A percentile compares a stretch with the other conserved stretches of the same genome.
Conservation (phyloP, 2,329 filamentous ascomycete genomes). For the Escovopsis weberi region DNA sequence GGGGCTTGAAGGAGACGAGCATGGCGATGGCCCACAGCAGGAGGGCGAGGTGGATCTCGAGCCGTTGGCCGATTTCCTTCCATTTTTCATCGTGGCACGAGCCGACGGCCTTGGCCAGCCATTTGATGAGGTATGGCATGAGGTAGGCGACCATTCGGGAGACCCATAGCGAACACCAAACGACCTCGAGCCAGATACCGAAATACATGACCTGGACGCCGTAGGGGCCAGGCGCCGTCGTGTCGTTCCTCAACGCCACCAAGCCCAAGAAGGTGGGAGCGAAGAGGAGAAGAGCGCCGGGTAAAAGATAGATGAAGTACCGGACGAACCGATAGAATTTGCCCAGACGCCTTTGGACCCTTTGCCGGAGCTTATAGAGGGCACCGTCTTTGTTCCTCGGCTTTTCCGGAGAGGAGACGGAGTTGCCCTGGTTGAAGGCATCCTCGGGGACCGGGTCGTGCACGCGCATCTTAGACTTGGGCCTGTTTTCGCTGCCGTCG, state of each 20-base stretch:
- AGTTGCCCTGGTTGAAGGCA: slow-evolving; percentile 26
- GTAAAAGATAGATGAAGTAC: slow-evolving; percentile 34
- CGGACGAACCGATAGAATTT: slow-evolving; percentile 36
- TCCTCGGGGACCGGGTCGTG: slow-evolving; percentile 27
- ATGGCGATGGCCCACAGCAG: slow-evolving; percentile 90
- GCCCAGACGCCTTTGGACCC: slow-evolving; percentile 16
- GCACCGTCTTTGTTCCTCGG: slow-evolving; percentile 19
- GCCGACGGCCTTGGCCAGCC: slow-evolving; percentile 53
- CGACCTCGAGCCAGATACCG: slow-evolving; percentile 83
- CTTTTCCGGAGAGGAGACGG: slow-evolving; percentile 15
- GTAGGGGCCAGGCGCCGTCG: slow-evolving; percentile 46
- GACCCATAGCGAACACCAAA: slow-evolving; percentile 86
- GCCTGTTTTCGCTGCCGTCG: slow-evolving; percentile 18
- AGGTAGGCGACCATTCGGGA: slow-evolving; percentile 40
- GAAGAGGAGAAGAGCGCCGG: slow-evolving; percentile 28
- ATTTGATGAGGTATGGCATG: slow-evolving; percentile 31
- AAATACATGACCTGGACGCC: slow-evolving; percentile 80
- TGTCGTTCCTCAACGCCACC: slow-evolving; percentile 22
- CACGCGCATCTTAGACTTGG: slow-evolving; percentile 15
- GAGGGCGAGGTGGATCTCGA: slow-evolving; percentile 72
- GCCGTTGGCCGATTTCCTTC: slow-evolving; percentile 71
- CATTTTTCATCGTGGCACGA: slow-evolving; percentile 88
- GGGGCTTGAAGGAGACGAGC: slow-evolving; percentile 73
- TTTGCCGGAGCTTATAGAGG: slow-evolving; percentile 27
- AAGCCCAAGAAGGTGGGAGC: slow-evolving; percentile 31